These are phyloP conservation scores for Alloascoidea hylecoeti DNA, from an alignment of 805 yeast genomes.

Conservation along the genomic window DNA sequence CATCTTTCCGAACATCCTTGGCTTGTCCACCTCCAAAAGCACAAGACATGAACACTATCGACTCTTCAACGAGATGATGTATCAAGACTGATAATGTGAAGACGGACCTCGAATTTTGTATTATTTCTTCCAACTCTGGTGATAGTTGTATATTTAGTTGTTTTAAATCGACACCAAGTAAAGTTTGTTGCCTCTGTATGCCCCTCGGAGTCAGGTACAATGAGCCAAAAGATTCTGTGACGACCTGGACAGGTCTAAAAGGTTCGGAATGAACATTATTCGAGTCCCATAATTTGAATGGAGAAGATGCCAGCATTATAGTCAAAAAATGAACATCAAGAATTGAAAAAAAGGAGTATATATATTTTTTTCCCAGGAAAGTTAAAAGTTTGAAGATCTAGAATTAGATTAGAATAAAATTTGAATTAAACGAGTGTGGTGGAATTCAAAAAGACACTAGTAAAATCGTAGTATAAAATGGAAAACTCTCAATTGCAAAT, in stretches of 20 bases:
- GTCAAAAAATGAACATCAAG: no score
- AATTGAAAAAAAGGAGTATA: no score
- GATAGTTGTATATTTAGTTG: not conserved
- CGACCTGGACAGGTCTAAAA: not conserved
- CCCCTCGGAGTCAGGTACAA: no score
- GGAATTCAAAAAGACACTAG: no score
- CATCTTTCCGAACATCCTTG: slow-evolving; percentile 1
- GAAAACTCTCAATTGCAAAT: no score
- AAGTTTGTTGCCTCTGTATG: no score
- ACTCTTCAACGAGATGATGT: not conserved
- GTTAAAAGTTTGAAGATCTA: no score
- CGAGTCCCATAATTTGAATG: not conserved
- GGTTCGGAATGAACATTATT: not conserved
- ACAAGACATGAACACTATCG: not conserved
- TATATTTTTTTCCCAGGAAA: no score
- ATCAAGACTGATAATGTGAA: not conserved
- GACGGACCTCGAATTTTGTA: not conserved
- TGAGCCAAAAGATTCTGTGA: not conserved
- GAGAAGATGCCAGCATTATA: slow-evolving; percentile 1
- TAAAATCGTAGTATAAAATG: no score
- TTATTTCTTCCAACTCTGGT: not conserved
- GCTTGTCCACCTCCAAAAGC: no score
- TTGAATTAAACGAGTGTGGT: no score
- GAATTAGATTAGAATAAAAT: no score
- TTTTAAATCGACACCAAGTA: not conserved